Base-by-base conservation (phyloP, 2,329 filamentous ascomycete genomes). In the Acrocalymma vagum region DNA sequence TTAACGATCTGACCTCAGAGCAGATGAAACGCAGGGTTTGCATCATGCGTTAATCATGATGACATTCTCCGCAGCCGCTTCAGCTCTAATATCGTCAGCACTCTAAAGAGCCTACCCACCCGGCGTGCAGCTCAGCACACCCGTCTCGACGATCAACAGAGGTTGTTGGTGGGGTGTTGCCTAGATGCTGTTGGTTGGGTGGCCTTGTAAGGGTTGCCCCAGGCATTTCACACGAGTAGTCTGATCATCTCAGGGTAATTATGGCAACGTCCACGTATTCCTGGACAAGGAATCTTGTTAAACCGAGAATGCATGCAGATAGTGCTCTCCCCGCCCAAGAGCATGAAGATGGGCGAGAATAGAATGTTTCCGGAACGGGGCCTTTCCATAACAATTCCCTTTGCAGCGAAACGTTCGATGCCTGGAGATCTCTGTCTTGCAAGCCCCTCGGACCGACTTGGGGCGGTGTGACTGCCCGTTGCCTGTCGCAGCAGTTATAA, bases 1-100 rank as follows among this genome's bases (percentile, higher is more conserved):
- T 53, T 51, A 47, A 44, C 50, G 49, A 51, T 54, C 50, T 55
- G 55, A 58, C 49, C 45, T 58, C 45, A 54, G 43, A 42, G 17
- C 22, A 34, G 48, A 46, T 58, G 53, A 53, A 62, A 55, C 44
- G 49, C 47, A 54, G 48, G 52, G 50, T 45, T 47, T 51, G 48
- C 51, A 53, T 58, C 47, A 55, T 50, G 40, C 11, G 34, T 44
- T 38, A 38, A 53, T 50, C 45, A 56, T 55, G 34, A 58, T 53
- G 42, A 47, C 28, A 45, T 42, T 29, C 35, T 35, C 41, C 40
- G 41, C 44, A 48, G 35, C 36, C 29, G 28, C 29, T 14, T 17
- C 11, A 26, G 26, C 37, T 38, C 25, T 23, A 17, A 34, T 11
- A 31, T 18, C 20, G 33, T 50, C 34, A 48, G 50, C 46, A 48